A percentile compares a stretch with the other conserved stretches of the same genome.
Conservation (phyloP, 305 asterid genomes). For the Coffea humblotiana region DNA sequence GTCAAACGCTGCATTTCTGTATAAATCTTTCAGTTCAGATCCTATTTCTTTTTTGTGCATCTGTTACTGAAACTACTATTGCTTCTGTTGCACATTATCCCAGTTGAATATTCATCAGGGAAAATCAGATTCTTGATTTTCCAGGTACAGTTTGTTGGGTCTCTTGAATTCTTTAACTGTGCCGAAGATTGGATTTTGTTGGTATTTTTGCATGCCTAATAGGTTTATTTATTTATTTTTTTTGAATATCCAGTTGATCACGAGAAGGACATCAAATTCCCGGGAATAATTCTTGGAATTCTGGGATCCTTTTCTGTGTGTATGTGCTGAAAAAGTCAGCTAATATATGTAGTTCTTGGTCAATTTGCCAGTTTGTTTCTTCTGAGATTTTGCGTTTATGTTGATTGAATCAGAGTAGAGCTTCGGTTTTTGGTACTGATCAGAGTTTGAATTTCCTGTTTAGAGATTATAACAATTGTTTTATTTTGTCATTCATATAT, state of each 20-base stretch:
- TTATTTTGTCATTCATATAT: not conserved
- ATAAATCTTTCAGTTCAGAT: conserved; percentile 1
- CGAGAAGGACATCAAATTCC: not conserved
- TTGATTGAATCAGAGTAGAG: not conserved
- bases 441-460: not conserved
- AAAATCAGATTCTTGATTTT: not conserved
- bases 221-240: not conserved
- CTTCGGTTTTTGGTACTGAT: not conserved
- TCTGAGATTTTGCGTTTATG: not conserved
- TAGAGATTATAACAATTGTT: not conserved
- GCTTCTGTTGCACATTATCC: not conserved
- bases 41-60: not conserved
- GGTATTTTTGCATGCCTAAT: not conserved
- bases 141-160: not conserved
- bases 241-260: not conserved
- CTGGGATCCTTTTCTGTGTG: not conserved
- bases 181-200: not conserved
- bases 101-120: not conserved
- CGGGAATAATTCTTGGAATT: not conserved
- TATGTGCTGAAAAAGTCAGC: not conserved
- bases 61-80: not conserved
- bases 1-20: too few species aligned
- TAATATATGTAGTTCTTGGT: not conserved
- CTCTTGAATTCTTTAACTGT: not conserved
- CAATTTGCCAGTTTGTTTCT: not conserved